Base-by-base conservation (phyloP, 345 rosid species). In the Cochlearia excelsa region DNA sequence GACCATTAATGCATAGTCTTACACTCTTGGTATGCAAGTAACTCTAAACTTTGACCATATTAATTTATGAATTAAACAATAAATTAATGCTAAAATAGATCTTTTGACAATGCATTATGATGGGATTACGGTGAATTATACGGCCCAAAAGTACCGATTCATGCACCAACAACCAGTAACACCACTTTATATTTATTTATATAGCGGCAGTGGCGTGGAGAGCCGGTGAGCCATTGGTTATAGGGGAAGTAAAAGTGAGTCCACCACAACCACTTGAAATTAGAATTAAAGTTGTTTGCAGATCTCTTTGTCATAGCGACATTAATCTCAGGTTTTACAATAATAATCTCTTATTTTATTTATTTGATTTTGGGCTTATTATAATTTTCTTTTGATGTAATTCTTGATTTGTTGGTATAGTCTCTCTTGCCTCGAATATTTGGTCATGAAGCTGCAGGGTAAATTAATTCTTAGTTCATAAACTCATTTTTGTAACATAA, bases 301-400 rank as follows among this genome's bases (percentile, higher is more conserved):
- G 97, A 50, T 89, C 97, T 75, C 89, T 89, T 48, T 92, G 97
- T 70, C 86, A 94, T 47, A 83, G 84, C 57, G 98, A 92, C 41
- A 59, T 92, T 57, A 84, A 31, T 77, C 86, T 66, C 93, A 88
- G 74, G 95, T 84, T 51, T 44, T 30, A 9, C 23, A 16, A 16
- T 16, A 16, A 16, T 16, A 16, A 16, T 16, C 23, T 16, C 23
- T 26, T 30, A 41, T 34, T 55, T 52, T 35, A 43, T 28, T 43
- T 45, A 2, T 43, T 39, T 33, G 48, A 4, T 51, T 6, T 26
- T 16, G 23, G 43, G 27, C 8, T 23, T 46, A 16, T n/a, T 39
- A n/a, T 16, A 54, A 30, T 48, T 16, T 16, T 16, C 57, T 28
- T 65, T 61, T 72, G 43, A 69, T 51, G 10, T 9, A 31, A 10